A percentile compares a stretch with the other conserved stretches of the same genome.
Evolutionary conservation across 495 filamentous ascomycete genomes (phyloP).

Genomic region (Immersiella caudata): DNA sequence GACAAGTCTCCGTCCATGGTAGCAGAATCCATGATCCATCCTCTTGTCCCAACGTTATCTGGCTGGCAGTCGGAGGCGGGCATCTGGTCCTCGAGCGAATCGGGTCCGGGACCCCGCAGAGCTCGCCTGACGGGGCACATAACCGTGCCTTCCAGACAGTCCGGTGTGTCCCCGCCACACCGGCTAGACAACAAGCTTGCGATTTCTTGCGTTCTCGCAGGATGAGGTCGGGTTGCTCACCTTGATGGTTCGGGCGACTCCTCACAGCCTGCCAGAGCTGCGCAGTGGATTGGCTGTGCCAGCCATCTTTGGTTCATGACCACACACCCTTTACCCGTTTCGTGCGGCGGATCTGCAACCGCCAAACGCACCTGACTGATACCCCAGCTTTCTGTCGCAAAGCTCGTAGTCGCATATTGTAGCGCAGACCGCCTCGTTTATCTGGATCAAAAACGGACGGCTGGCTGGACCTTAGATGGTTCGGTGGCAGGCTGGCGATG

Average conservation of each 20-base stretch:
- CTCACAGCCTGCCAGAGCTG: slow-evolving; percentile 2
- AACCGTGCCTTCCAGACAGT: neutral
- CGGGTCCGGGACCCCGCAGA: neutral
- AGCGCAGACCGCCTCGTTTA: slow-evolving; percentile 1
- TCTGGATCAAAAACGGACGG: neutral
- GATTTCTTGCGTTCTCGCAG: neutral
- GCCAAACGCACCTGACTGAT: slow-evolving; percentile 14
- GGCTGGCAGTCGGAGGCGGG: neutral
- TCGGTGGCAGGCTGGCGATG: neutral
- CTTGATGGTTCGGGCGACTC: slow-evolving; percentile 17
- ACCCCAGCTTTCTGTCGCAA: slow-evolving; percentile 21
- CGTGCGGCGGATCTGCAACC: slow-evolving; percentile 36
- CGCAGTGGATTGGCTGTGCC: slow-evolving; percentile 2
- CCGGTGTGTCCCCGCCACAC: neutral
- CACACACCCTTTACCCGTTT: slow-evolving; percentile 30
- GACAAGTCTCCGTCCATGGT: neutral
- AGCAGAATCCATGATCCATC: neutral
- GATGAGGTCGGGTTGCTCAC: slow-evolving; percentile 10
- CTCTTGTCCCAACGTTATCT: neutral
- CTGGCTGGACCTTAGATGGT: neutral
- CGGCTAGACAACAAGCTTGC: neutral
- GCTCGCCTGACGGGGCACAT: neutral
- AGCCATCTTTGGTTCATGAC: slow-evolving; percentile 10
- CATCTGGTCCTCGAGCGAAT: neutral
- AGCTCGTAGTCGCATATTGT: neutral